Evolutionary conservation across 2,329 filamentous ascomycete species (phyloP), one percentile per base, ranked within the genome.

Genomic region (Penicillium sp.): DNA sequence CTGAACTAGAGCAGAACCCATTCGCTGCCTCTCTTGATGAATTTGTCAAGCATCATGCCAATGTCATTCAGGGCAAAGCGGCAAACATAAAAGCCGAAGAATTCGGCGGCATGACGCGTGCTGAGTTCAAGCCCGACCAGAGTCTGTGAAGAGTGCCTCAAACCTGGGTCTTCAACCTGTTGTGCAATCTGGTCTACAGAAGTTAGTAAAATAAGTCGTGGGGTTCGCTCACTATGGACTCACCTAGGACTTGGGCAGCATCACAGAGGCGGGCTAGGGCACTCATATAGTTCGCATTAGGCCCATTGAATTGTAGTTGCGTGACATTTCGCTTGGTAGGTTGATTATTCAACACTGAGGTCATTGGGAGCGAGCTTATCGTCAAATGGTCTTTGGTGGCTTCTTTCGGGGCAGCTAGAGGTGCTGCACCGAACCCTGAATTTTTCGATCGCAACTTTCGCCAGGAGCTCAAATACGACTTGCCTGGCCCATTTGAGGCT

Each of bases 81-180:
- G 78, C 94, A 97, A 30, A 99, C 86, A 76, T 95, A 98, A 78
- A 99, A 97, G 17, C 90, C 93, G 76, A 99, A 99, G 78, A 99
- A 99, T 78, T 99, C 95, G 38, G 94, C 92, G 7, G 94, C 95
- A 76, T 97, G 94, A 46, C 94, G 88, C 41, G 93, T 93, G 75
- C 92, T 95, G 46, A 99, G 85, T 79, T 99, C 95, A 38, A 99
- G 86, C 9, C 95, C 95, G 57, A 99, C 93, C 74, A 97, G 93
- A 8, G 95, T 98, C 71, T 92, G 93, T 69, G 93, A 94, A 19
- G 92, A 93, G 78, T 95, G 92, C 69, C 91, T 91, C 58, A 98
- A 85, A 9, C 94, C 94, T 6, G 94, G 94, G 73, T 98, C 94
- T 75, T 97, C 94, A 51, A 97, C 93, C 82, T 97, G 94, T 67